Evolutionary conservation across 2,329 filamentous ascomycete genomes (phyloP), one percentile per base, ranked within the genome.

Genomic region (Zalaria obscura): DNA sequence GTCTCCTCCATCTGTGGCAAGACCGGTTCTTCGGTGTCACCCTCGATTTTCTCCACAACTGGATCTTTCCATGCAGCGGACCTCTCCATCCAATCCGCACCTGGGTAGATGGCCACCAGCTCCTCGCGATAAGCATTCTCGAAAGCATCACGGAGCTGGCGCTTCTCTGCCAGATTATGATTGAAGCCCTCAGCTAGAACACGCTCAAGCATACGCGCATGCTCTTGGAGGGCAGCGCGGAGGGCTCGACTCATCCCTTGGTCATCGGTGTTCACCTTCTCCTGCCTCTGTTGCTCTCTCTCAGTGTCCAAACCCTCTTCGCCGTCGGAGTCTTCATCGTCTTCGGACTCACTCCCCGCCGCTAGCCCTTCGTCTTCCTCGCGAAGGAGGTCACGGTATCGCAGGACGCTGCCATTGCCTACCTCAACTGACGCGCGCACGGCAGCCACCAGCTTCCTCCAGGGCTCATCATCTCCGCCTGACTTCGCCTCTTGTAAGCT

Each of bases 171-270:
- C 74, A 76, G 60, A 61, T 77, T 59, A 18, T 18, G 18, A 73
- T 76, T 44, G 72, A 71, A 59, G 85, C 84, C 51, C 78, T 70
- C 3, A 69, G 69, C 47, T 5, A 96, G 62, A 52, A 85, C 89
- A 48, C 85, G 78, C 64, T 89, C 87, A 52, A 96, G 78, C 59
- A 85, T 80, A 45, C 93, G 73, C 3, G 86, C 85, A 59, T 96
- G 88, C 54, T 96, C 91, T 35, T 93, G 73, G 27, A 96, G 70
- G 1, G 86, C 83, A 58, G 88, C 83, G 54, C 81, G 82, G 49
- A 96, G 77, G 1, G 87, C 84, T 38, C 75, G 84, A 49, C 93
- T 80, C 52, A 87, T 26, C 7, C 40, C 35, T n/a, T 71, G 2
- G 67, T 65, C 48, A 72, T 69, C 26, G 66, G 53, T 7, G 58